Evolutionary conservation across 371 early-diverging fungal genomes (phyloP).

Genomic region (Mucor circinelloides): DNA sequence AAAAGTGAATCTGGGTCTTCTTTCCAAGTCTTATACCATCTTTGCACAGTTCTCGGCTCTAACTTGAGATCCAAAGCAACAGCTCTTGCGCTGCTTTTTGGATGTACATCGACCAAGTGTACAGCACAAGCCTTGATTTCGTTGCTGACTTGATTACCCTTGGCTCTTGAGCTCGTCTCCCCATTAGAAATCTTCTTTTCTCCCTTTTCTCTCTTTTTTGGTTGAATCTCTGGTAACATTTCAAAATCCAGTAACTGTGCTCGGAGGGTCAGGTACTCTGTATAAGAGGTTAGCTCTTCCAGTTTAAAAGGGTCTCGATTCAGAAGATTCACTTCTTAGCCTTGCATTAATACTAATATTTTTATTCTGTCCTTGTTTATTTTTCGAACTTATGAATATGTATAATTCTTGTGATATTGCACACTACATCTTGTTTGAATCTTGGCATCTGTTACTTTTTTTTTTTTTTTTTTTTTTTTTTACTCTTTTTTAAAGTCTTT

Average conservation of each 20-base stretch:
- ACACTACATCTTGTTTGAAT: background rate
- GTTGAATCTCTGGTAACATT: too few species aligned
- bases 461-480: slow-evolving; percentile 14
- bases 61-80: slow-evolving; percentile 13
- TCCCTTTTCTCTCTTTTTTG: too few species aligned
- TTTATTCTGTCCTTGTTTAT: slow-evolving; percentile 16
- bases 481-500: slow-evolving; percentile 17
- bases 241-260: too few species aligned
- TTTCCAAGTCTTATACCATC: slow-evolving; percentile 17
- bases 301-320: too few species aligned
- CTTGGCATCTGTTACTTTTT: slow-evolving; percentile 19
- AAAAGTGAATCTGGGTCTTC: slow-evolving; percentile 12
- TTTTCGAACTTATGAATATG: slow-evolving; percentile 13
- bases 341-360: slow-evolving; percentile 15
- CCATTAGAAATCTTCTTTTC: too few species aligned
- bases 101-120: slow-evolving; percentile 16
- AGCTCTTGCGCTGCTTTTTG: slow-evolving; percentile 18
- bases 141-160: slow-evolving; percentile 12
- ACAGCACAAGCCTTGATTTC: slow-evolving; percentile 17
- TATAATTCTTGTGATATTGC: slow-evolving; percentile 17
- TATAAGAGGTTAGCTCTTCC: too few species aligned
- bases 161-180: too few species aligned
- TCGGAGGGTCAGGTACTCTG: too few species aligned
- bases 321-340: slow-evolving; percentile 15
- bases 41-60: slow-evolving; percentile 20